A percentile compares a stretch with the other conserved stretches of the same genome.
Conservation (phyloP, 352 stramenopile genomes). For the Globisporangium barbulae region DNA sequence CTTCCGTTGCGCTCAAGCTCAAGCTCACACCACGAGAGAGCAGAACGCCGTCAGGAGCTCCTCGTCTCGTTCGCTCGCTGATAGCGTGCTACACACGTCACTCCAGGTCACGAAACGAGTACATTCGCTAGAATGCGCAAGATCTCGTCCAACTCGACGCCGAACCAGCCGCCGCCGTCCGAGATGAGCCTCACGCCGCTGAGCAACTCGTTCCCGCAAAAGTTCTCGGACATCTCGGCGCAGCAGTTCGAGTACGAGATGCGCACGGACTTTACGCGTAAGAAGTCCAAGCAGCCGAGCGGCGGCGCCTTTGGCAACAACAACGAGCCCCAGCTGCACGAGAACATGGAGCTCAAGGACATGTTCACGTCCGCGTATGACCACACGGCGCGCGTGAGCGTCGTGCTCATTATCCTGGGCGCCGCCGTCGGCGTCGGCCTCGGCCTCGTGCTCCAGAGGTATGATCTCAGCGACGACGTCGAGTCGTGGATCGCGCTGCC, state of each 20-base stretch:
- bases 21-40: too few species aligned
- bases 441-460: constrained; percentile 24
- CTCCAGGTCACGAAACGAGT: background rate
- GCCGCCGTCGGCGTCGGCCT: constrained; percentile 23
- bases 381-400: constrained; percentile 18
- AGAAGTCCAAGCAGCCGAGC: constrained; percentile 15
- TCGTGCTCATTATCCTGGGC: constrained; percentile 21
- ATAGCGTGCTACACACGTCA: background rate
- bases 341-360: constrained; percentile 16
- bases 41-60: background rate
- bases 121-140: constrained; percentile 12
- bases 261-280: constrained; percentile 21
- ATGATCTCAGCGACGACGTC: constrained; percentile 17
- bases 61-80: background rate
- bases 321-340: constrained; percentile 6
- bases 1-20: too few species aligned
- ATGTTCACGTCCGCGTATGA: constrained; percentile 18
- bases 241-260: constrained; percentile 18
- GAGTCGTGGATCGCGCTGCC: constrained; percentile 30
- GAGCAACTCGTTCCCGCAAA: constrained; percentile 11
- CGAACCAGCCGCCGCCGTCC: constrained; percentile 11
- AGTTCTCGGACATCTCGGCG: constrained; percentile 16
- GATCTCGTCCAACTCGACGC: constrained; percentile 13
- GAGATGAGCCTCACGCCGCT: constrained; percentile 19
- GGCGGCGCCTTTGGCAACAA: background rate